A percentile compares a stretch with the other conserved stretches of the same genome.
Evolutionary conservation across 192 early-diverging fungal genomes (phyloP).

Genomic region (Backusella parvicylindrica): DNA sequence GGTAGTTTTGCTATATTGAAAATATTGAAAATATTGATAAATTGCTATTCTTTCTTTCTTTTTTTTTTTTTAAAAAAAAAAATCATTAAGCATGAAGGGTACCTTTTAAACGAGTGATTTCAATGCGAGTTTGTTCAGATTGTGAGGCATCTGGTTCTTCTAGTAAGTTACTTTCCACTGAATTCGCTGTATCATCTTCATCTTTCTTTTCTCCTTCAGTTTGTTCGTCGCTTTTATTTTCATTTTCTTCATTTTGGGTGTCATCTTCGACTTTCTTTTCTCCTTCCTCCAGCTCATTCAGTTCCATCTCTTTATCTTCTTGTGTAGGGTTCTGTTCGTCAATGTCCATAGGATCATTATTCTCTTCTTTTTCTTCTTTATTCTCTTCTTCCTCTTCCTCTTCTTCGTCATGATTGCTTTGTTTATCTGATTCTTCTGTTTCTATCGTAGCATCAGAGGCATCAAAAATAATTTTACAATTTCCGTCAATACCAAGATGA

Average conservation of each 20-base stretch:
- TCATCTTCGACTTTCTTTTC: not conserved
- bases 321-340: slow-evolving; percentile 8
- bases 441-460: slow-evolving; percentile 74
- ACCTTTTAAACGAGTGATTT: slow-evolving; percentile 45
- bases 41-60: too few species aligned
- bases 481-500: slow-evolving; percentile 73
- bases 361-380: slow-evolving; percentile 8
- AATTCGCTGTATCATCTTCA: not conserved
- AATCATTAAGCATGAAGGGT: too few species aligned
- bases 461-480: slow-evolving; percentile 95
- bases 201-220: not conserved
- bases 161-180: not conserved
- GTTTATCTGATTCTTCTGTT: not conserved
- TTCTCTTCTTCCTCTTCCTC: slow-evolving; percentile 7
- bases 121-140: slow-evolving; percentile 11
- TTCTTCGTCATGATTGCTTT: slow-evolving; percentile 5
- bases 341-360: slow-evolving; percentile 19
- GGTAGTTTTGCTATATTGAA: slow-evolving; percentile 15
- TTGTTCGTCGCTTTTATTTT: not conserved
- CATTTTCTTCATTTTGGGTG: not conserved
- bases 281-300: not conserved
- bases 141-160: not conserved
- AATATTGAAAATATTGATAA: not conserved
- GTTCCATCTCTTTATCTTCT: not conserved
- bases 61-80: too few species aligned